Conservation (phyloP, 1,139 yeast species). For the Taphrina flavorubra region DNA sequence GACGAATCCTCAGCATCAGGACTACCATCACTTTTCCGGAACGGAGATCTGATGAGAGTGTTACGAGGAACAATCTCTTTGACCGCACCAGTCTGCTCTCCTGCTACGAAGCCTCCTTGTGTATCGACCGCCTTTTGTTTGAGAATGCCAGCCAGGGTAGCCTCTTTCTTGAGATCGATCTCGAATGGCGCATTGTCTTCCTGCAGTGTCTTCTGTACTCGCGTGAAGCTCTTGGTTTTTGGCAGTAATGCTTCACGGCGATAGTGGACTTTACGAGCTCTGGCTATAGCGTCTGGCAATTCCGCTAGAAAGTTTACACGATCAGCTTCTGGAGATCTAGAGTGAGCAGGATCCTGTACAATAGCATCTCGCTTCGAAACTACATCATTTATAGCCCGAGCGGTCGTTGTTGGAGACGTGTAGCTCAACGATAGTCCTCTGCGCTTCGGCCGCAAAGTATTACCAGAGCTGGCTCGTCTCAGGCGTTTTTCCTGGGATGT, state of each 20-base stretch:
- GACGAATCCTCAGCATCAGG: not conserved
- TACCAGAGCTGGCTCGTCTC: constrained; percentile 17
- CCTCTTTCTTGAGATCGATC: constrained; percentile 31
- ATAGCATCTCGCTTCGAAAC: constrained; percentile 9
- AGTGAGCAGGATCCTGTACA: not conserved
- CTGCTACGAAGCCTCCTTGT: not conserved
- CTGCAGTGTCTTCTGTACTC: constrained; percentile 31
- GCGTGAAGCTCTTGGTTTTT: constrained; percentile 26
- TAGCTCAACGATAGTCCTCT: constrained; percentile 21
- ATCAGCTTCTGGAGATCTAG: constrained; percentile 16
- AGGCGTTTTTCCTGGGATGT: not conserved
- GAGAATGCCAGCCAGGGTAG: constrained; percentile 31
- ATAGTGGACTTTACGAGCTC: constrained; percentile 35
- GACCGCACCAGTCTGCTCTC: not conserved
- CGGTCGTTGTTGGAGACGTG: constrained; percentile 37
- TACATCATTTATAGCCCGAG: constrained; percentile 29
- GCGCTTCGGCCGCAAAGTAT: not conserved
- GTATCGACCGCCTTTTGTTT: constrained; percentile 10
- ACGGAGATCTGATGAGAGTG: constrained; percentile 2
- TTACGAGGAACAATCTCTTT: not conserved
- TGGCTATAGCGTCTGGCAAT: constrained; percentile 36
- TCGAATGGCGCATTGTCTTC: constrained; percentile 34
- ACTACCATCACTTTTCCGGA: not conserved
- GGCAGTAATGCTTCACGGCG: constrained; percentile 37
- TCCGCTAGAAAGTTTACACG: constrained; percentile 33